Percentiles rank a stretch among this genome's conserved stretches.
Conservation (phyloP, 2,329 filamentous ascomycete species). For the Shiraia bambusicola region DNA sequence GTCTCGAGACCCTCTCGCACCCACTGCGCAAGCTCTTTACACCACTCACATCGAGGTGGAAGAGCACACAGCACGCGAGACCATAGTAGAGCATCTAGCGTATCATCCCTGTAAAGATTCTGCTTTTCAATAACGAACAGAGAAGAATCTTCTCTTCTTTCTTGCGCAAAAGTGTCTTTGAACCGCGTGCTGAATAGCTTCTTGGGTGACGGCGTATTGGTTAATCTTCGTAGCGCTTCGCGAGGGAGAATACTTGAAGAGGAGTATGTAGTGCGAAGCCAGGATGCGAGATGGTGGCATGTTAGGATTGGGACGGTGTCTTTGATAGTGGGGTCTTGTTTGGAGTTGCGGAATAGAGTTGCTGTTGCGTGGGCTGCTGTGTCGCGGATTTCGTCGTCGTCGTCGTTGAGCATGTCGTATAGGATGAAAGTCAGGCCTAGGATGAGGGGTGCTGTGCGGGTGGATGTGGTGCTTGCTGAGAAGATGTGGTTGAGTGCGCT, state of each 20-base stretch:
- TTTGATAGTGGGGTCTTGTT: constrained; percentile 18
- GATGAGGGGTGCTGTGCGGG: constrained; percentile 12
- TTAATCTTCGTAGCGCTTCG: constrained; percentile 45
- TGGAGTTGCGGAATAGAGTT: constrained; percentile 47
- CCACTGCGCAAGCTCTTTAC: constrained; percentile 48
- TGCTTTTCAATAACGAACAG: constrained; percentile 90
- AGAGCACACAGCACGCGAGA: constrained; percentile 50
- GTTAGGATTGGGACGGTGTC: constrained; percentile 54
- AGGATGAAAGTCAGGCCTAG: constrained; percentile 49
- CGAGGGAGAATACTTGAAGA: constrained; percentile 36
- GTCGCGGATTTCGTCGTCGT: constrained; percentile 85
- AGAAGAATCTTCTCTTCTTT: constrained; percentile 57
- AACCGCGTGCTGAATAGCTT: constrained; percentile 14
- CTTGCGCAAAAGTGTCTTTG: constrained; percentile 27
- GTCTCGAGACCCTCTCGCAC: constrained; percentile 51
- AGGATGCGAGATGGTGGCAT: constrained; percentile 42
- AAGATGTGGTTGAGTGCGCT: constrained; percentile 43
- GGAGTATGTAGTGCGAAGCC: constrained; percentile 39
- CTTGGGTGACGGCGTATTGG: constrained; percentile 22
- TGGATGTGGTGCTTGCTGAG: constrained; percentile 13
- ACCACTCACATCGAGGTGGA: constrained; percentile 9
- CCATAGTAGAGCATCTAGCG: constrained; percentile 74
- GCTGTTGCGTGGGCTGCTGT: constrained; percentile 56
- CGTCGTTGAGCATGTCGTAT: constrained; percentile 63
- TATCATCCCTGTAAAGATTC: constrained; percentile 88